Evolutionary conservation across 2,329 filamentous ascomycete genomes (phyloP).

Genomic region (Byssochlamys sp.): DNA sequence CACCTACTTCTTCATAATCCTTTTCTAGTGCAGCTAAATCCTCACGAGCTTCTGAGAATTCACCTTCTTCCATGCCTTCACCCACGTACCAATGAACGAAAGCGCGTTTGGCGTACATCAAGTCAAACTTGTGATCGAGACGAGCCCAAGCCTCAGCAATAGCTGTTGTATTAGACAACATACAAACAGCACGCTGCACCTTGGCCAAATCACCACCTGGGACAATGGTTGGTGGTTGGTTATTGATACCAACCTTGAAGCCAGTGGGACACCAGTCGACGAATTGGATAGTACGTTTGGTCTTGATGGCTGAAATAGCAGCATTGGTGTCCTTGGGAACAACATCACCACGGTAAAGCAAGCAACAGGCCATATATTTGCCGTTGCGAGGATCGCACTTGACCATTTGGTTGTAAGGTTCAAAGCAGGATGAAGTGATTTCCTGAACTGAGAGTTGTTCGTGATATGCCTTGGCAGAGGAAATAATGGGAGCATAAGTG

Average conservation of each 20-base stretch:
- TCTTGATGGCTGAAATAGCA: conserved; percentile 93
- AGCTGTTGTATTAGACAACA: conserved; percentile 88
- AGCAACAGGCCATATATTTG: conserved; percentile 99
- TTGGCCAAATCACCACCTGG: conserved; percentile 95
- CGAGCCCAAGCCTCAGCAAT: conserved; percentile 97
- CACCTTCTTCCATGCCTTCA: conserved; percentile 99
- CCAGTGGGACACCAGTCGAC: conserved; percentile 99
- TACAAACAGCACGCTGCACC: conserved; percentile 97
- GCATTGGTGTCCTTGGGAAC: conserved; percentile 90
- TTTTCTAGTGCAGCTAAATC: conserved; percentile 95
- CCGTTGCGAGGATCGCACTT: conserved; percentile 97
- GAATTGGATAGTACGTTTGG: conserved; percentile 97
- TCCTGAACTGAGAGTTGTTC: conserved; percentile 97
- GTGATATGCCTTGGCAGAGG: conserved; percentile 87
- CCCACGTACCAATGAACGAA: conserved; percentile 99
- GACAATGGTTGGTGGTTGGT: too few species aligned
- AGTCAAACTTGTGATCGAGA: conserved; percentile 94
- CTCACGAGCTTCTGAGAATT: conserved; percentile 98
- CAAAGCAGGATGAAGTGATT: conserved; percentile 98
- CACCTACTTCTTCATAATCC: conserved; percentile 97
- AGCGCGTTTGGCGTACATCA: conserved; percentile 99
- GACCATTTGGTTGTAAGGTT: conserved; percentile 99
- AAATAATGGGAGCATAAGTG: conserved; percentile 89
- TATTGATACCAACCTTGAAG: conserved; percentile 99
- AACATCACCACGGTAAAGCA: conserved; percentile 96